Evolutionary conservation across 257 asterid species (phyloP), one percentile per base, ranked within the genome.

Genomic region (Solanum clarkiae): DNA sequence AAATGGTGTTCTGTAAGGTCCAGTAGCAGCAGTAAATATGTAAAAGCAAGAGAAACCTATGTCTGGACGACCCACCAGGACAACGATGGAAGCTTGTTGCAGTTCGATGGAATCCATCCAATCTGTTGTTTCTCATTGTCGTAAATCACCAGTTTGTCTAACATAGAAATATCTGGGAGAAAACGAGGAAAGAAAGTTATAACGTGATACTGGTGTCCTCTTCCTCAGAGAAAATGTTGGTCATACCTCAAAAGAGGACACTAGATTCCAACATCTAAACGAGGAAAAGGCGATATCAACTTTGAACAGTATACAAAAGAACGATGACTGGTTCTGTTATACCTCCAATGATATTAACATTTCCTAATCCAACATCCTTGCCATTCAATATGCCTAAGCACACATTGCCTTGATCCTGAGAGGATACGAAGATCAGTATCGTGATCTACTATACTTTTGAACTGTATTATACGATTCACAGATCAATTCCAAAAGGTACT

Each of bases 301-400:
- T 24, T 49, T 49, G 82, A 75, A 74, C 5, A 10, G 20, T 5
- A 24, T 9, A 17, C 18, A 56, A 80, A 80, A 45, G 63, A 60
- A 80, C 54, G 62, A 24, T 47, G 42, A 10, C 80, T 54, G 10
- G 10, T 40, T 15, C 8, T 55, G 8, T 79, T 87, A 7, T 89
- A 97, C 98, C 99, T 93, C 99, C 98, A 59, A 97, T 90, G 66
- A 97, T 74, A 59, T 94, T 95, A 63, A 85, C 63, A 82, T 88
- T 68, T 47, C 87, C 93, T 26, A 97, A 85, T 63, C 95, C 96
- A 51, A 91, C 98, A 79, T 95, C 97, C 12, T 88, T 84, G 16
- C 98, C 98, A n/a, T 94, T 80, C 92, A 97, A 87, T 88, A 97
- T 93, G 71, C 99, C 99, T 74, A 97, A 91, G 92, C 99, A 97